Conservation (phyloP, 192 early-diverging fungal species). For the Podila clonocystis region DNA sequence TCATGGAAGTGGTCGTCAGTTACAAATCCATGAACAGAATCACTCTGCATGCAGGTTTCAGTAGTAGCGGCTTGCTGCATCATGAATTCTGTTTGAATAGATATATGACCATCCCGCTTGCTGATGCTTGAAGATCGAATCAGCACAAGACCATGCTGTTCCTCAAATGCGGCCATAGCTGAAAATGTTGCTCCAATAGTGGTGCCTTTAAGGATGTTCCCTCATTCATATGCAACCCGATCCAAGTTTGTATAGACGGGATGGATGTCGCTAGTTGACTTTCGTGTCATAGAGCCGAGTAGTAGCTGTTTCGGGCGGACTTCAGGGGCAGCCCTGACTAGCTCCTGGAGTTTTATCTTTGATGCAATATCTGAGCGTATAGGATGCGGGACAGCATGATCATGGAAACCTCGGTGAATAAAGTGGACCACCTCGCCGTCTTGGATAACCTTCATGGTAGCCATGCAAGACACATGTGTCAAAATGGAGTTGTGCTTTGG, state of each 20-base stretch:
- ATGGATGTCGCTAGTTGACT: not conserved
- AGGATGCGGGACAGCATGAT: constrained; percentile 5
- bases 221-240: not conserved
- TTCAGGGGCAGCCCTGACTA: constrained; percentile 6
- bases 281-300: not conserved
- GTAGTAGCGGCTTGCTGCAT: not conserved
- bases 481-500: not conserved
- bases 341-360: not conserved
- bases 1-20: not conserved
- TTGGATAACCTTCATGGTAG: not conserved
- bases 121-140: not conserved
- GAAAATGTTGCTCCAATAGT: constrained; percentile 6
- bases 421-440: not conserved
- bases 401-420: constrained; percentile 4
- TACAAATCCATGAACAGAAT: constrained; percentile 14
- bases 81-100: constrained; percentile 14
- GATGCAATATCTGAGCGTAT: not conserved
- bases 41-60: constrained; percentile 12
- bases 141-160: not conserved
- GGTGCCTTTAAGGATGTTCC: not conserved
- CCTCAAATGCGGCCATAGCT: not conserved
- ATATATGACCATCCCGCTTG: constrained; percentile 4
- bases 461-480: not conserved
- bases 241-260: not conserved
- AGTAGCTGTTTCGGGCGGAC: not conserved